These are phyloP conservation scores for Acer saccharum DNA, from an alignment of 345 rosid species.

Conservation along the genomic window DNA sequence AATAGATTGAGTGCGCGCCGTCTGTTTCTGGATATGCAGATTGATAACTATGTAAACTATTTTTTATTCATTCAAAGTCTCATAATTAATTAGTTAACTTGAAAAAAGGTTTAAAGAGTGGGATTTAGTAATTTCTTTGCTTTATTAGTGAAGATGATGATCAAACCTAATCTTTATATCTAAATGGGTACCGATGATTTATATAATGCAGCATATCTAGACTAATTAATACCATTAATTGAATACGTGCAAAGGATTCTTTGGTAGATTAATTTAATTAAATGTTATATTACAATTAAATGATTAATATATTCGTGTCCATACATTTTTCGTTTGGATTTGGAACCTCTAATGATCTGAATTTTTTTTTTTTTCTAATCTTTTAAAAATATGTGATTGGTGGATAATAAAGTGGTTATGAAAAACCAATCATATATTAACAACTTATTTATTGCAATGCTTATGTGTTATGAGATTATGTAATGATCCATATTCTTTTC, in stretches of 20 bases:
- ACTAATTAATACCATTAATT: too few relatives aligned
- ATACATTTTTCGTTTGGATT: too few relatives aligned
- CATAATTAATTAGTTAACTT: not conserved
- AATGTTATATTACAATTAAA: not conserved
- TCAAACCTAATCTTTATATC: not conserved
- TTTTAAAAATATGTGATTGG: too few relatives aligned
- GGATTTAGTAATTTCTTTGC: not conserved
- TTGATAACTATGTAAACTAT: not conserved
- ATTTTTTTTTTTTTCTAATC: too few relatives aligned
- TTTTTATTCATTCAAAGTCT: not conserved
- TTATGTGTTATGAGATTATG: too few relatives aligned
- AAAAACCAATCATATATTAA: too few relatives aligned
- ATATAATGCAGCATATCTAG: not conserved
- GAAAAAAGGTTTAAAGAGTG: not conserved
- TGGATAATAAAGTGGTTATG: too few relatives aligned
- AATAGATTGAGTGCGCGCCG: conserved; percentile 26
- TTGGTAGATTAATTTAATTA: not conserved
- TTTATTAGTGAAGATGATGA: not conserved
- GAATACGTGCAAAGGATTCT: not conserved
- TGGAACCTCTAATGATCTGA: too few relatives aligned
- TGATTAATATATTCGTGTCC: too few relatives aligned
- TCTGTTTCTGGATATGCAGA: not conserved
- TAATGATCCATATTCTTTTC: too few relatives aligned
- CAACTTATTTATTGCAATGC: too few relatives aligned
- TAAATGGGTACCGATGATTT: too few relatives aligned